Conservation (phyloP, 352 stramenopile genomes). For the Plasmopara halstedii region DNA sequence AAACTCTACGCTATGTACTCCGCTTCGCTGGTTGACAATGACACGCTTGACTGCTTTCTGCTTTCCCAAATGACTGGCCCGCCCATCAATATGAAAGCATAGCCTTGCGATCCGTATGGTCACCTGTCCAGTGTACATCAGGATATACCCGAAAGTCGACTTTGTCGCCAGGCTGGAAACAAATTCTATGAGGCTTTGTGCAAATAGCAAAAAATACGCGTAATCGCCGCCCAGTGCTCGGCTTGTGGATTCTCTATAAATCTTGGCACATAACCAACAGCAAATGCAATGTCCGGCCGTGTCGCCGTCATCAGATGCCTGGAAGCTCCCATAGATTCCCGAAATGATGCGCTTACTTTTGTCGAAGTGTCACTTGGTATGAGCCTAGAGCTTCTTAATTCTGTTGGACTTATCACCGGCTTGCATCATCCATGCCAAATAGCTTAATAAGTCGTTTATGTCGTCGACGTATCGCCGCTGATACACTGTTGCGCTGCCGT, state of each 20-base stretch:
- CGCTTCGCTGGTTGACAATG: conserved; percentile 5
- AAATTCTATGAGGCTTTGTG: conserved; percentile 9
- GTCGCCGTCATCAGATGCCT: conserved; percentile 15
- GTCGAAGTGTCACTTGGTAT: background rate
- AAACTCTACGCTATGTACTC: conserved; percentile 8
- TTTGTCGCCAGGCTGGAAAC: background rate
- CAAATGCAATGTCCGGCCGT: conserved; percentile 10
- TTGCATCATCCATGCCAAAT: conserved; percentile 1
- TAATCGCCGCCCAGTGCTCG: conserved; percentile 9
- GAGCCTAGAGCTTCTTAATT: background rate
- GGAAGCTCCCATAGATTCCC: conserved; percentile 4
- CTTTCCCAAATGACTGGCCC: background rate
- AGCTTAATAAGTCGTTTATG: background rate
- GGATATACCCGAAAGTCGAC: background rate
- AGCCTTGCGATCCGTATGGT: conserved; percentile 1
- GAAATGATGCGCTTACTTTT: conserved; percentile 1
- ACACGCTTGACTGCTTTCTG: conserved; percentile 2
- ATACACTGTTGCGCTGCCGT: background rate
- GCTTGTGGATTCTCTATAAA: conserved; percentile 17
- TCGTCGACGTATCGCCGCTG: background rate
- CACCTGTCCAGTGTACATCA: background rate
- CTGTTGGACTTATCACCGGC: background rate
- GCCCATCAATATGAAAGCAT: background rate
- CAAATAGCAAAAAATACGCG: conserved; percentile 8
- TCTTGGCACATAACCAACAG: conserved; percentile 9